Base-by-base conservation (phyloP, 176 grass and related monocot genomes). In the Aegilops umbellulata region DNA sequence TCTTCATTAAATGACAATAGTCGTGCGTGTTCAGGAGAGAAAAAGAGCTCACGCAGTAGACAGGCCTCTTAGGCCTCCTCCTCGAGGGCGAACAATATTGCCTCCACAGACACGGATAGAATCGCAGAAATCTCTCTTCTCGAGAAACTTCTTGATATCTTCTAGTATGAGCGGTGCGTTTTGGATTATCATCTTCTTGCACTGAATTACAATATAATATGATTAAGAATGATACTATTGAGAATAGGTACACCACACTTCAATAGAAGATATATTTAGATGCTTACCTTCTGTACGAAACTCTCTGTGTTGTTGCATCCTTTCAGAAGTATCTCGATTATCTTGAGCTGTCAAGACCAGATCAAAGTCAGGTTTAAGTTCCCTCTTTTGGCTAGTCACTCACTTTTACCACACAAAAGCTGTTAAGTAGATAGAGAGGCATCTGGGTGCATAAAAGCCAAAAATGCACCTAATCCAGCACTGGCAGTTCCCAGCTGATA, bases 141-240 rank as follows among this genome's bases (percentile, higher is more conserved):
- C 22, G 3, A 91, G 83, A 42, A 89, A 90, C 60, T 84, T 93
- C 71, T 91, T 82, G 39, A 92, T 87, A 20, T 91, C 79, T 27
- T 84, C 65, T 34, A 93, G 66, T 67, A 95, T 58, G 24, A 95
- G 22, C 26, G 88, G 86, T 53, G 80, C 77, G 24, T 93, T 82
- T 80, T 91, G 76, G 41, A 93, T 88, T 35, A 93, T 87, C 81
- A 95, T 58, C 83, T 73, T 91, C 91, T 93, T 95, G 87, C 93
- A 95, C 93, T 95, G 80, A 77, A 80, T 66, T 63, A 42, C 25
- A 81, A 67, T 61, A 83, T 57, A n/a, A 15, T 61, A 68, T 0
- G 1, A 10, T 84, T 51, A 7, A 85, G 36, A 79, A 29, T 19
- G 62, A 69, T 47, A 5, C 46, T 25, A 25, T 42, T 11, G 4